Evolutionary conservation across 331 rosid species (phyloP), one percentile per base, ranked within the genome.

Genomic region (Malus hybrid): DNA sequence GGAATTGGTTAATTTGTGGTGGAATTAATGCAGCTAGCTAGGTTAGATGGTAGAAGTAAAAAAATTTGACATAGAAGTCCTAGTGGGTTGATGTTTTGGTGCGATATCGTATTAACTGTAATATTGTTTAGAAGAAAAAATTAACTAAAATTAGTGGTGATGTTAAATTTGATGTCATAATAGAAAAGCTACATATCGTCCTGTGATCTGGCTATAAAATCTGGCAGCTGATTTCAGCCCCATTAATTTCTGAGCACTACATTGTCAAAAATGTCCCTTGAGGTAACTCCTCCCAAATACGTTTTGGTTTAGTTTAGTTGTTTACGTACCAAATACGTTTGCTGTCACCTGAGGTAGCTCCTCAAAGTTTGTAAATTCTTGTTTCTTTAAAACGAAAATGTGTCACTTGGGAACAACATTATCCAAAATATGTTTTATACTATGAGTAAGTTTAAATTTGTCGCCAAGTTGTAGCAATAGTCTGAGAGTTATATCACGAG

Each of bases 1-100:
- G 68, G 68, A 63, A 68, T 33, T 65, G 30, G 66, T 75, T 66
- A 64, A 72, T 50, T 28, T 46, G 61, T 50, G 79, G 74, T 64
- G 68, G 68, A 68, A 34, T 39, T 39, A 71, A 56, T 36, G 30
- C 55, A 50, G 80, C 60, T 39, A 29, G 65, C 18, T 16, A 16
- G 65, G 68, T 63, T 36, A 6, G 39, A 20, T 36, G 69, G 14
- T 12, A 26, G 36, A 24, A n/a, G 46, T 26, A 10, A n/a, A 13
- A 28, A 28, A 62, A 52, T 44, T 46, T 29, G 53, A 22, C 58
- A 4, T n/a, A 14, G 32, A 53, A 36, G 44, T 36, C 10, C 10
- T 33, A 19, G 58, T 53, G 68, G 66, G 42, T 29, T 63, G 16
- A 39, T 72, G 22, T 66, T 71, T 78, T 71, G 73, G 48, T 61